phyloP scores from a whole-genome alignment of 2,329 filamentous ascomycete genomes.

The Colletotrichum scovillei region DNA sequence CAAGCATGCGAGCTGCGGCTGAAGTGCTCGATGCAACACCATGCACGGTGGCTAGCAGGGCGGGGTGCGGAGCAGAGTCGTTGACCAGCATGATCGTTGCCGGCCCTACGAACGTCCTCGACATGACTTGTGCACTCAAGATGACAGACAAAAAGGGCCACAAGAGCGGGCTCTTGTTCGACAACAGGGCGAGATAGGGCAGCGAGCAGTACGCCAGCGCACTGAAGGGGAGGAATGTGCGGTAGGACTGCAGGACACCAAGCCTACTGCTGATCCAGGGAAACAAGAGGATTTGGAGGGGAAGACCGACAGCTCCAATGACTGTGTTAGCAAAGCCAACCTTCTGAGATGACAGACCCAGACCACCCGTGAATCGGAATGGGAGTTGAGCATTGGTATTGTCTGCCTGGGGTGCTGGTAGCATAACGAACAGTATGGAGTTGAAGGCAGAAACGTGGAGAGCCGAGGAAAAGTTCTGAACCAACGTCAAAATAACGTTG shows the following conservation, averaged over 20 bases:
- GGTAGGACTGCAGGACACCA: slow-evolving; percentile 37
- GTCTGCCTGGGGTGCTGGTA: slow-evolving; percentile 33
- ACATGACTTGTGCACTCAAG: slow-evolving; percentile 38
- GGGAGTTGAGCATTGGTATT: slow-evolving; percentile 21
- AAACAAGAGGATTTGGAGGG: slow-evolving; percentile 40
- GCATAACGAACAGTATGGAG: slow-evolving; percentile 39
- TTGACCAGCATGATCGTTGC: slow-evolving; percentile 42
- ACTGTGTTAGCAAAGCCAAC: slow-evolving; percentile 41
- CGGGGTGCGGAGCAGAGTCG: slow-evolving; percentile 39
- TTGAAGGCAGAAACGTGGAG: slow-evolving; percentile 39
- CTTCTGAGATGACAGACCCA: slow-evolving; percentile 39
- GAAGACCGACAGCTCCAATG: slow-evolving; percentile 40
- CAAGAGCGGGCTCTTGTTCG: slow-evolving; percentile 28
- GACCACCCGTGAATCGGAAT: slow-evolving; percentile 39
- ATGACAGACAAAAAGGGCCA: slow-evolving; percentile 37
- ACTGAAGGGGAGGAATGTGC: slow-evolving; percentile 39
- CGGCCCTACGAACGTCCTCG: slow-evolving; percentile 40
- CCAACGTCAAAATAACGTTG: slow-evolving; percentile 36
- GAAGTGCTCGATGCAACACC: slow-evolving; percentile 41
- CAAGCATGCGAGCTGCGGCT: slow-evolving; percentile 40
- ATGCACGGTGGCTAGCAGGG: slow-evolving; percentile 39
- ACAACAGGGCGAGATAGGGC: slow-evolving; percentile 39
- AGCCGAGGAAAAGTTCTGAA: slow-evolving; percentile 24
- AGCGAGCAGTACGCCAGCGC: slow-evolving; percentile 38
- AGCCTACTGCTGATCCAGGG: slow-evolving; percentile 35